A percentile compares a stretch with the other conserved stretches of the same genome.
Conservation (phyloP, 768 basidiomycete genomes). For the Melanogaster broomeanus region DNA sequence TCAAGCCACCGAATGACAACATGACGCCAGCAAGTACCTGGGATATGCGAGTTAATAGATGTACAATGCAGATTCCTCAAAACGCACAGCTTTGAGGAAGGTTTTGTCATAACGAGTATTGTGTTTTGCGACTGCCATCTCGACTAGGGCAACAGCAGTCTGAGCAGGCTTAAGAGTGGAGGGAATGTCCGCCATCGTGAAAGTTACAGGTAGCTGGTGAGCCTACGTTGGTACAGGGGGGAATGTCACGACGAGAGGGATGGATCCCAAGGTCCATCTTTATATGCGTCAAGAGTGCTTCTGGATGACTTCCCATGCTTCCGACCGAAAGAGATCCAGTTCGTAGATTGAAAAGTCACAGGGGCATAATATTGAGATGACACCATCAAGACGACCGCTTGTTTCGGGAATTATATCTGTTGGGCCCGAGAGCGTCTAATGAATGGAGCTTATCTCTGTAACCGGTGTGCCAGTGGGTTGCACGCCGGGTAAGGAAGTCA, state of each 20-base stretch:
- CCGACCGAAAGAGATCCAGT: conserved; percentile 9
- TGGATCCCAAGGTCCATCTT: conserved; percentile 5
- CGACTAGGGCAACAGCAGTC: conserved; percentile 58
- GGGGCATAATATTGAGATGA: too few relatives aligned
- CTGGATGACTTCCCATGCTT: background rate
- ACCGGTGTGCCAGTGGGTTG: too few relatives aligned
- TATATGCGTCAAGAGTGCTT: conserved; percentile 17
- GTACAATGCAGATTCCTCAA: background rate
- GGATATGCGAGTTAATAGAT: background rate
- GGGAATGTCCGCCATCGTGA: conserved; percentile 25
- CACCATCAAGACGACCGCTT: too few relatives aligned
- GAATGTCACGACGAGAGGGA: background rate
- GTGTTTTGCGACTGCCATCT: conserved; percentile 62
- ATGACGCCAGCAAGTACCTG: conserved; percentile 71
- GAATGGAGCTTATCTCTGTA: too few relatives aligned
- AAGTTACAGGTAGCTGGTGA: background rate
- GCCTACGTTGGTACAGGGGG: conserved; percentile 7
- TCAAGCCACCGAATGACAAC: conserved; percentile 72
- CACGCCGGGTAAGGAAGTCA: too few relatives aligned
- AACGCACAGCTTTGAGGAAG: conserved; percentile 71
- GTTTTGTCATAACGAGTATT: conserved; percentile 57
- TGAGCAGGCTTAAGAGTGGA: conserved; percentile 59
- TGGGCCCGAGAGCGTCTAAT: too few relatives aligned
- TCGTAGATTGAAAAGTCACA: background rate
- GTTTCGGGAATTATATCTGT: too few relatives aligned